Evolutionary conservation across 257 asterid genomes (phyloP).

Genomic region (Nicotiana otophora): DNA sequence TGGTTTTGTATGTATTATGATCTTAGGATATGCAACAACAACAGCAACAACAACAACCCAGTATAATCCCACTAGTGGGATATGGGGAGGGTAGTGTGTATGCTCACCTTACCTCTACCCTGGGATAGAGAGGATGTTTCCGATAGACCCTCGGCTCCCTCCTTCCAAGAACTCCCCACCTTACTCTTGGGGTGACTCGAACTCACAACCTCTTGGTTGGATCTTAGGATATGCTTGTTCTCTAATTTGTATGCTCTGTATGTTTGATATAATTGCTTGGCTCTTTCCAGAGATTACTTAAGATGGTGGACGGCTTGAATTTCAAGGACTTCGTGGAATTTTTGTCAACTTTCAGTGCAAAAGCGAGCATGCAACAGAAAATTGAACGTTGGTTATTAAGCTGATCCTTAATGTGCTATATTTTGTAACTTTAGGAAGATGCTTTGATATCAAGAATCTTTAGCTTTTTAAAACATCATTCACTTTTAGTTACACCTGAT

Average conservation of each 20-base stretch:
- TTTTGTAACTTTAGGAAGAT: neutral
- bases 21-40: neutral
- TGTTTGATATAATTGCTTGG: neutral
- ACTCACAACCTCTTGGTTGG: neutral
- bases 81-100: too few relatives aligned
- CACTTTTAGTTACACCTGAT: too few relatives aligned
- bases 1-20: neutral
- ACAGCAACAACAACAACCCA: too few relatives aligned
- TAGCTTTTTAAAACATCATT: too few relatives aligned
- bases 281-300: constrained; percentile 62
- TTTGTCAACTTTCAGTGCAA: constrained; percentile 82
- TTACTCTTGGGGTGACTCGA: too few relatives aligned
- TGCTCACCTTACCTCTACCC: too few relatives aligned
- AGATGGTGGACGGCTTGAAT: constrained; percentile 92
- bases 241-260: neutral
- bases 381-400: constrained; percentile 44
- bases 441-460: too few relatives aligned
- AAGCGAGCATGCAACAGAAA: constrained; percentile 67
- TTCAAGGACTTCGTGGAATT: constrained; percentile 86
- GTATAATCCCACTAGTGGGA: too few relatives aligned
- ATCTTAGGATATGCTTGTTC: neutral
- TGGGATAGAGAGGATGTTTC: too few relatives aligned
- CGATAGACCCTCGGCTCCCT: too few relatives aligned
- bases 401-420: neutral
- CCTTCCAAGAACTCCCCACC: too few relatives aligned